phyloP scores from a whole-genome alignment of 2,329 filamentous ascomycete species.

The Aspergillus niger region DNA sequence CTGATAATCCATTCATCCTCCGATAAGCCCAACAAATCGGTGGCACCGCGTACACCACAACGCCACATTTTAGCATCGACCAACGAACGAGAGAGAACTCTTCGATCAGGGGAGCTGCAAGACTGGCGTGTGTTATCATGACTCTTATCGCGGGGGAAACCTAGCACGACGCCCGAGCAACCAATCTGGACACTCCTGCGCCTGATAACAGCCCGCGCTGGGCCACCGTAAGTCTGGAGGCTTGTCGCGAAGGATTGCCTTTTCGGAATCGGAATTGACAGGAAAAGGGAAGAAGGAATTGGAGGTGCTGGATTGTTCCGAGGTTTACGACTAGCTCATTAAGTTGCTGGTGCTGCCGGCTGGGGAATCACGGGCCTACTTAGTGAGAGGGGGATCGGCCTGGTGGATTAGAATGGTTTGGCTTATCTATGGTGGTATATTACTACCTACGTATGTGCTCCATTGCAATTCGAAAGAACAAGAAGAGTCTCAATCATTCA shows the following conservation, averaged over 20 bases:
- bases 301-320: no score
- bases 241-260: no score
- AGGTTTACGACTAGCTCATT: no score
- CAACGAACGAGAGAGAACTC: not conserved
- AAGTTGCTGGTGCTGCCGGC: no score
- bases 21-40: not conserved
- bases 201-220: constrained; percentile 2
- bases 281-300: not conserved
- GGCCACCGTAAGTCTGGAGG: no score
- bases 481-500: not conserved
- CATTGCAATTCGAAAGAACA: not conserved
- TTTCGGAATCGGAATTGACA: not conserved
- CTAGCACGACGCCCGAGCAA: not conserved
- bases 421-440: not conserved
- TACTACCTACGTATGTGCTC: not conserved
- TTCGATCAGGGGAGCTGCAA: not conserved
- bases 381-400: no score
- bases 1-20: not conserved
- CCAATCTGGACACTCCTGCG: not conserved
- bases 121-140: not conserved
- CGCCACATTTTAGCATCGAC: not conserved
- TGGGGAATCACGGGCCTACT: no score
- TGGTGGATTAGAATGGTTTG: not conserved
- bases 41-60: not conserved
- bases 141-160: not conserved